A percentile compares a stretch with the other conserved stretches of the same genome.
phyloP scores from a whole-genome alignment of 169 alveolate genomes.

The Plasmodium knowlesi region DNA sequence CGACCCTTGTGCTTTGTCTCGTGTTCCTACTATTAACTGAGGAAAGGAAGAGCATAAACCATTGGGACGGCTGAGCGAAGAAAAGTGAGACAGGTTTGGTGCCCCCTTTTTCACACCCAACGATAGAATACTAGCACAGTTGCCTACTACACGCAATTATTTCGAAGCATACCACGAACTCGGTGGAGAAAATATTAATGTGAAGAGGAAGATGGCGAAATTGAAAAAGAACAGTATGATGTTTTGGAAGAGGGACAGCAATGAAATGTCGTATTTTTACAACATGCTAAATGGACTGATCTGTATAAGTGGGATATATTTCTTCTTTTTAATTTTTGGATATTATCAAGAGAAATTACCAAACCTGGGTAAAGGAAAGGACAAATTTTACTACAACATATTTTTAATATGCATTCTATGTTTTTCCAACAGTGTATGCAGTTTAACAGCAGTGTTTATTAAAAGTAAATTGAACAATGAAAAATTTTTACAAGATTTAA shows the following conservation, averaged over 20 bases:
- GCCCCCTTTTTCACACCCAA: not conserved
- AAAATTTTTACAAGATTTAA: constrained; percentile 12
- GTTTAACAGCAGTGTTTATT: constrained; percentile 40
- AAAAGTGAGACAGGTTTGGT: not conserved
- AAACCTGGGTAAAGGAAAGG: constrained; percentile 50
- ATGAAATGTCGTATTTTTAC: constrained; percentile 25
- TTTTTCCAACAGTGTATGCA: constrained; percentile 57
- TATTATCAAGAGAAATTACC: constrained; percentile 80
- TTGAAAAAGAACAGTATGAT: not conserved
- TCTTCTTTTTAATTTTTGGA: constrained; percentile 81
- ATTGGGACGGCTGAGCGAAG: not conserved
- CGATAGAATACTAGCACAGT: not conserved
- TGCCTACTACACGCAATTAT: not conserved
- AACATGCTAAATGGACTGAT: constrained; percentile 43
- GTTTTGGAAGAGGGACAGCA: constrained; percentile 17
- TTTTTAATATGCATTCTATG: constrained; percentile 66
- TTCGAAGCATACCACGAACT: not conserved
- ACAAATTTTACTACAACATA: constrained; percentile 65
- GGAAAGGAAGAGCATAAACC: not conserved
- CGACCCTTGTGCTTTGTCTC: not conserved
- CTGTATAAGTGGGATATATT: constrained; percentile 77
- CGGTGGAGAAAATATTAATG: not conserved
- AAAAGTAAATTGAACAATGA: constrained; percentile 40
- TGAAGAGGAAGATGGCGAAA: constrained; percentile 22
- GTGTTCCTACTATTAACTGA: not conserved